These are phyloP conservation scores for Wickerhamomyces sp. DNA, from an alignment of 1,139 yeast genomes.

Conservation along the genomic window DNA sequence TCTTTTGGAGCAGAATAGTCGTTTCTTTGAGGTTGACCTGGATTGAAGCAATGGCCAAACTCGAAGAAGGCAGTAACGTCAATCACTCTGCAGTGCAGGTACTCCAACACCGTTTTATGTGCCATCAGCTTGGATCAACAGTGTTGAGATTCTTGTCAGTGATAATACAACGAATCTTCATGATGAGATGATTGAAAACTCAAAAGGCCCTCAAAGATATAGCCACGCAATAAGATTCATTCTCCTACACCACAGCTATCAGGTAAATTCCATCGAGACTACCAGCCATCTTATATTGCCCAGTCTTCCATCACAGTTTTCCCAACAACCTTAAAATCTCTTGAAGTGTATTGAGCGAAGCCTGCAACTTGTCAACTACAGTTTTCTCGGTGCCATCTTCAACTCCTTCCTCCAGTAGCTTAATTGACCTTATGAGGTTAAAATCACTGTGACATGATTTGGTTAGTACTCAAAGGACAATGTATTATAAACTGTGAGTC, in stretches of 20 bases:
- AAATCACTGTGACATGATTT: no score
- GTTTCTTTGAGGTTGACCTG: no score
- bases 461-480: no score
- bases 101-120: slow-evolving; percentile 73
- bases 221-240: no score
- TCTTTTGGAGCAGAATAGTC: no score
- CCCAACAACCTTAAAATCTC: slow-evolving; percentile 17
- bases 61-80: slow-evolving; percentile 88
- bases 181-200: slow-evolving; percentile 64
- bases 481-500: no score
- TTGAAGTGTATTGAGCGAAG: slow-evolving; percentile 7
- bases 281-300: neutral
- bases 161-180: slow-evolving; percentile 86
- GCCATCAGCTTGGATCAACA: slow-evolving; percentile 74
- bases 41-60: slow-evolving; percentile 73
- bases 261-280: slow-evolving; percentile 2
- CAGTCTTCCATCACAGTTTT: slow-evolving; percentile 20
- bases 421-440: no score
- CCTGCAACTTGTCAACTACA: slow-evolving; percentile 4
- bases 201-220: no score
- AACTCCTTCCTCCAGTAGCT: no score
- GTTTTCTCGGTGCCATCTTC: no score
- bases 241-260: slow-evolving; percentile 99
- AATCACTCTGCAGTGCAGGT: slow-evolving; percentile 75
- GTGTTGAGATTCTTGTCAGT: slow-evolving; percentile 77